Evolutionary conservation across 106 monocot species (phyloP).

Genomic region (Allium cepa): DNA sequence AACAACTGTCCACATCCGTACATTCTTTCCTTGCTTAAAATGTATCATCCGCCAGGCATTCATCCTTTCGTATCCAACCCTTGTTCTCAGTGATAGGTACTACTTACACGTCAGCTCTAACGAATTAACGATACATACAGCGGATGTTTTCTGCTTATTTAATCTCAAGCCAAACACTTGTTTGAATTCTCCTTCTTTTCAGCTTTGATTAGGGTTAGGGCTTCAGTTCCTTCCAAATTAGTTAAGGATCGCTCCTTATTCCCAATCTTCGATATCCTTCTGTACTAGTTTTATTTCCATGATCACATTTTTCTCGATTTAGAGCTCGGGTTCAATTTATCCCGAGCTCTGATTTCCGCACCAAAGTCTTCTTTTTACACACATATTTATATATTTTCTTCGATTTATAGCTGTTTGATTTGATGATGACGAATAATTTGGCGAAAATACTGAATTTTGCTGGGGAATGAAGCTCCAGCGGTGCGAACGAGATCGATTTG

Average conservation of each 20-base stretch:
- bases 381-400: no score
- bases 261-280: no score
- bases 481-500: slow-evolving; percentile 1
- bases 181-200: slow-evolving; percentile 7
- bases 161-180: slow-evolving; percentile 16
- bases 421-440: background rate
- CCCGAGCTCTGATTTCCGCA: background rate
- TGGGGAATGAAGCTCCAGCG: slow-evolving; percentile 20
- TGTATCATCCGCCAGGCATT: no score
- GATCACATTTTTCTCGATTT: background rate
- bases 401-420: background rate
- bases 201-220: slow-evolving; percentile 9
- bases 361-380: background rate
- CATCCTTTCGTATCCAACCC: no score
- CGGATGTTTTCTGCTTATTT: background rate
- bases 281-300: background rate
- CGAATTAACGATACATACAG: no score
- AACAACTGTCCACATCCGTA: no score
- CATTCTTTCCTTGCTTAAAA: no score
- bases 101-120: no score
- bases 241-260: background rate
- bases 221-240: background rate
- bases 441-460: background rate
- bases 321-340: slow-evolving; percentile 2
- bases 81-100: no score